Evolutionary conservation across 768 basidiomycete genomes (phyloP), one percentile per base, ranked within the genome.

Genomic region (Lactarius psammicola): DNA sequence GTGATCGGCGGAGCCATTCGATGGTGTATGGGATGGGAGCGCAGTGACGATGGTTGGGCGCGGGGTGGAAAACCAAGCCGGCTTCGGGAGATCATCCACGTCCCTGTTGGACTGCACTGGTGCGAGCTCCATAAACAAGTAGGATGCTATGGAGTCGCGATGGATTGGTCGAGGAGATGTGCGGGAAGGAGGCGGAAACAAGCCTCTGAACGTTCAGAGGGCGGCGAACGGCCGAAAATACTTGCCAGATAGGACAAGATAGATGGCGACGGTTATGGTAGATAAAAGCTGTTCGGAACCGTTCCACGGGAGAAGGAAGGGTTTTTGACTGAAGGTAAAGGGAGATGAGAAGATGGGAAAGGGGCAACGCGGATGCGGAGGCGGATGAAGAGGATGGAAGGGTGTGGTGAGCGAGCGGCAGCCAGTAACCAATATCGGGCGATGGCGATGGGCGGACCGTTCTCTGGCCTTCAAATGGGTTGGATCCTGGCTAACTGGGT

Each of bases 21-120:
- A 46, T 30, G 59, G 30, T 10, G 59, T 36, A 44, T 65, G 67
- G 54, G 56, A 2, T 1, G 67, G 30, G 33, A 67, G 31, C 26
- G 69, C 40, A 13, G 71, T 67, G 49, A 69, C 56, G 53, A 69
- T 55, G 30, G 65, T 61, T 55, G 61, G 64, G 68, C 66, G 74
- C 46, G 60, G 73, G 74, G 71, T 76, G 64, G 74, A 78, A 60
- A 75, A 76, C 78, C 78, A 78, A 40, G 57, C 7, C n/a, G 57
- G 33, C 30, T 60, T 69, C 34, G 61, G 26, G 31, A 49, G 40
- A 40, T 69, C 69, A 40, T 69, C 69, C 31, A 55, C 44, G 28
- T 53, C 51, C 20, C 51, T 38, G 42, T 44, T 54, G 20, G 58
- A 36, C 4, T 65, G 68, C 15, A 44, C 58, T n/a, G 57, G 56